Conservation (phyloP, 2,329 filamentous ascomycete genomes). For the Mycogone perniciosa region DNA sequence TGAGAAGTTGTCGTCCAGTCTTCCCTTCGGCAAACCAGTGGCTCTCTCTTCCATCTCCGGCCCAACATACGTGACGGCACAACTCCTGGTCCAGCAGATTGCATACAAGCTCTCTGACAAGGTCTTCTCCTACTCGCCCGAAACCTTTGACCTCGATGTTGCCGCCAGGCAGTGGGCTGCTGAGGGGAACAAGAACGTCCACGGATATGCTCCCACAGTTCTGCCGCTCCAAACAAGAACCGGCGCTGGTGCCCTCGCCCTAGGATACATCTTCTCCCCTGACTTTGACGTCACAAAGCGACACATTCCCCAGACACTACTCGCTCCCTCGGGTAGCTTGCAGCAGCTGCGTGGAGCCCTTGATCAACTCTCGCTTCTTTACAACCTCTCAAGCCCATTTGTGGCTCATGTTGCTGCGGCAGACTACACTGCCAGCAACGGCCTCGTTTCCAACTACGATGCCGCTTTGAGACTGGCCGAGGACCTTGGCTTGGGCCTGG, state of each 20-base stretch:
- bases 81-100: constrained; percentile 91
- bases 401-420: constrained; percentile 88
- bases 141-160: constrained; percentile 84
- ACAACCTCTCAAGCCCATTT: constrained; percentile 86
- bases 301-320: constrained; percentile 81
- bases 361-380: constrained; percentile 86
- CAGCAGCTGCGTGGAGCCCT: constrained; percentile 74
- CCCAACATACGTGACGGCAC: constrained; percentile 86
- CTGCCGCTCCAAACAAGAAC: constrained; percentile 78
- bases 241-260: constrained; percentile 82
- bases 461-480: constrained; percentile 74
- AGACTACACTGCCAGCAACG: constrained; percentile 66
- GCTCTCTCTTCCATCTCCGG: constrained; percentile 62
- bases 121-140: constrained; percentile 93
- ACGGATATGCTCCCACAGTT: constrained; percentile 73
- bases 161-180: constrained; percentile 73
- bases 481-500: constrained; percentile 80
- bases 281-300: constrained; percentile 92
- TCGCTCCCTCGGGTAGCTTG: constrained; percentile 80
- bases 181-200: constrained; percentile 66
- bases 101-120: constrained; percentile 94
- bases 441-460: constrained; percentile 82
- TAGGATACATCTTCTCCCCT: constrained; percentile 96
- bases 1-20: constrained; percentile 37
- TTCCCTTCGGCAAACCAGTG: constrained; percentile 53